Conservation (phyloP, 768 basidiomycete genomes). For the Russula earlei region DNA sequence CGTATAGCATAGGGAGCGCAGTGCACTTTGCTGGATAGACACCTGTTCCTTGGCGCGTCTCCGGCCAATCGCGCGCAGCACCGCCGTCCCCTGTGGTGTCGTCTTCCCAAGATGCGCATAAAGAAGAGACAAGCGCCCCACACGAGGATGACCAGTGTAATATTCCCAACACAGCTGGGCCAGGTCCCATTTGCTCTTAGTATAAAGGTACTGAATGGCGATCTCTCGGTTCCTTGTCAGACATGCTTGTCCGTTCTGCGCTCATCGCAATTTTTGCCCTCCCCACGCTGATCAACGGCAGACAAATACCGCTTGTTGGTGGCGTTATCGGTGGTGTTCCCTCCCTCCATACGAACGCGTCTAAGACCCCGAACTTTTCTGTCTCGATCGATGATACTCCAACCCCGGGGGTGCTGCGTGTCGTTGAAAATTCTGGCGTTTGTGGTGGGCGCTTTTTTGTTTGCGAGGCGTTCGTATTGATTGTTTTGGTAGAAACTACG, state of each 20-base stretch:
- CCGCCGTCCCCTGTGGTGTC: too few species aligned
- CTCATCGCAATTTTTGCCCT: slow-evolving; percentile 18
- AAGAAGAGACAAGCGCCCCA: not conserved
- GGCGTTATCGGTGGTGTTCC: slow-evolving; percentile 42
- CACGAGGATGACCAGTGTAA: not conserved
- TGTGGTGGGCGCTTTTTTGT: slow-evolving; percentile 35
- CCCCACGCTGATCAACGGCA: slow-evolving; percentile 21
- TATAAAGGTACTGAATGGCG: not conserved
- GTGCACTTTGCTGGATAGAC: too few species aligned
- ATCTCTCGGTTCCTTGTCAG: not conserved
- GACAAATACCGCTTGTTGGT: slow-evolving; percentile 41
- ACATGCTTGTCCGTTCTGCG: slow-evolving; percentile 18
- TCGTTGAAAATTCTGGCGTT: slow-evolving; percentile 51
- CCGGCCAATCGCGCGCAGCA: too few species aligned
- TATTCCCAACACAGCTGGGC: slow-evolving; percentile 17
- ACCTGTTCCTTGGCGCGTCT: too few species aligned
- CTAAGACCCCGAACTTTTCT: not conserved
- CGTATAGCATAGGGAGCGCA: too few species aligned
- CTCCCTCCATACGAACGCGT: not conserved
- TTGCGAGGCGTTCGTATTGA: not conserved
- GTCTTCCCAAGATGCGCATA: too few species aligned
- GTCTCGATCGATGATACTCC: slow-evolving; percentile 1
- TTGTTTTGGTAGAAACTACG: slow-evolving; percentile 37
- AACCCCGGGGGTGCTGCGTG: slow-evolving; percentile 41
- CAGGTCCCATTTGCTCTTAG: not conserved